Evolutionary conservation across 2,329 filamentous ascomycete species (phyloP), one percentile per base, ranked within the genome.

Genomic region (Stachybotrys chlorohalonatus): DNA sequence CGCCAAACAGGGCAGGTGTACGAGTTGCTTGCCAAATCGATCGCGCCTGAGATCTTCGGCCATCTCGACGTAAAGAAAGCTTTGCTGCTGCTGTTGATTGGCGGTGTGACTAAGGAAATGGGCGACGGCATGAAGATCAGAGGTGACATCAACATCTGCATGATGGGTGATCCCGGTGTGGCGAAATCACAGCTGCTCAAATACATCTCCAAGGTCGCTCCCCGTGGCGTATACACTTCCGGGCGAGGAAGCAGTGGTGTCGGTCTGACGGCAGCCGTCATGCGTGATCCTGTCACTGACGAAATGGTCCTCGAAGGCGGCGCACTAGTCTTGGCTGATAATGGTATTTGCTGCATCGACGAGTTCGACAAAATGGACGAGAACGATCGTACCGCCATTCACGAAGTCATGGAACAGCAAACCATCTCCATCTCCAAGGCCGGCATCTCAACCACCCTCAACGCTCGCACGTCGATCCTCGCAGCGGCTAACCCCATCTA

Each of bases 101-200:
- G 94, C 58, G 94, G 94, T 75, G 93, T 96, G 1, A 94, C 86
- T 5, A 99, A 99, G 73, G 87, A 94, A 66, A 95, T 97, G 82
- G 91, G 91, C 53, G 94, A 99, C 66, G 94, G 94, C 57, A 97
- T 99, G 94, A 88, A 91, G 65, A 99, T 99, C 68, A 90, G 94
- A 80, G 94, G 94, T 64, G 94, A 99, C 67, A 95, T 99, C 77
- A 99, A 99, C 74, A 87, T 99, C 59, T 97, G 94, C 70, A 76
- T 99, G 66, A 99, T 99, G 94, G 94, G 94, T 80, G 94, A 99
- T 67, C 94, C 94, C 68, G 94, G 94, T 90, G 94, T 99, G 68
- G 94, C 94, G 75, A 99, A 99, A 76, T 99, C 94, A 45, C 94
- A 99, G 76, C 77, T 99, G 61, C 81, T 99, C 61, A 97, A 96